A percentile compares a stretch with the other conserved stretches of the same genome.
Evolutionary conservation across 257 asterid genomes (phyloP).

Genomic region (Solanum bukasovii): DNA sequence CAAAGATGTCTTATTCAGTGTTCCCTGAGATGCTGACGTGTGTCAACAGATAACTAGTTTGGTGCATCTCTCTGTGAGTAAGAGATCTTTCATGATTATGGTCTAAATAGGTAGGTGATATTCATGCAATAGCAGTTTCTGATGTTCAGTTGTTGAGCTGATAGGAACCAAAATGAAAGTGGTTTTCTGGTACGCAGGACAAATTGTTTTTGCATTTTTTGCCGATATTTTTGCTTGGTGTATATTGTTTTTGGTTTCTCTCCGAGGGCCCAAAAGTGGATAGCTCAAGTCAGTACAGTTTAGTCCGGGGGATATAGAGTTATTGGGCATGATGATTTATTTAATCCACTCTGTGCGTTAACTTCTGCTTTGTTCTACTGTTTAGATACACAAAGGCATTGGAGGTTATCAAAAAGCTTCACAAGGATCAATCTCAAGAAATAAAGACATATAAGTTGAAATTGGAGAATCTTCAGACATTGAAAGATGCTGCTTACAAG

Average conservation of each 20-base stretch:
- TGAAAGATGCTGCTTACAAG: slow-evolving; percentile 93
- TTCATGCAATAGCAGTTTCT: background rate
- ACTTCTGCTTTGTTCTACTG: slow-evolving; percentile 5
- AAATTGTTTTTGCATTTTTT: background rate
- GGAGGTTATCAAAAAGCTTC: slow-evolving; percentile 96
- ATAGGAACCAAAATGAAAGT: background rate
- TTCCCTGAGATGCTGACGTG: background rate
- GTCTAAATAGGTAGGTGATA: background rate
- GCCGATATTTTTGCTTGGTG: background rate
- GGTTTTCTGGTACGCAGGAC: background rate
- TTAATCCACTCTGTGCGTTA: background rate
- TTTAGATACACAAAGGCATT: slow-evolving; percentile 91
- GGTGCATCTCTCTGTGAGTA: background rate
- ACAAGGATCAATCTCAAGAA: slow-evolving; percentile 94
- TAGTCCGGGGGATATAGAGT: background rate
- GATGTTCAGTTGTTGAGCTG: background rate
- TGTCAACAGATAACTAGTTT: background rate
- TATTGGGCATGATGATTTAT: background rate
- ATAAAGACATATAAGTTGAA: slow-evolving; percentile 81
- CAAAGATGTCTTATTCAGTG: background rate
- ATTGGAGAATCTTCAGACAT: slow-evolving; percentile 83
- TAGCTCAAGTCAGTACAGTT: background rate
- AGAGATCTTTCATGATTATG: background rate
- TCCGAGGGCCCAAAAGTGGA: background rate
- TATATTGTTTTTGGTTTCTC: background rate